Evolutionary conservation across 2,329 filamentous ascomycete species (phyloP), one percentile per base, ranked within the genome.

Genomic region (Immersiporthe knoxdaviesiana): DNA sequence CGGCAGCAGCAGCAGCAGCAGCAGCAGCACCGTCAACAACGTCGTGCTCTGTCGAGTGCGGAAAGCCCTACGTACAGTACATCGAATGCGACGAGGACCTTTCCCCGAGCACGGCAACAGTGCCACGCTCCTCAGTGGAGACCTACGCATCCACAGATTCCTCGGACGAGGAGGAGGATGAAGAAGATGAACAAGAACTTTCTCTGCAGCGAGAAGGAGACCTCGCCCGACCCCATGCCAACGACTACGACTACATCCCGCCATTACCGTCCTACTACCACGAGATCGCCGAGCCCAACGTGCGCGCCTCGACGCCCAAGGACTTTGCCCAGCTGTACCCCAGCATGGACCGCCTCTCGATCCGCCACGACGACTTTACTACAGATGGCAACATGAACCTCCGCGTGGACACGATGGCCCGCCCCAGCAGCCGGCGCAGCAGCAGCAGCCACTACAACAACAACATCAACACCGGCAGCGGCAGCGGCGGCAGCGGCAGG

Each of bases 341-440:
- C 14, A 97, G 94, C 11, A 87, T 90, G 73, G 89, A 93, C 77
- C 88, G 92, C 68, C 82, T 98, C 65, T 88, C 88, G 47, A 93
- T 99, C 76, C 89, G 92, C 37, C 95, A 98, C 77, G 96, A 98
- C 77, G 93, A 97, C 79, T 89, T 92, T 63, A 96, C 94, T 0
- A 81, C 90, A 4, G 95, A 99, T 78, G 95, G 95, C 47, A 97
- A 97, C 83, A 97, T 97, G 93, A 98, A 98, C 78, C 85, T 99
- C 68, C 90, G 94, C 41, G 86, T 98, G 69, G 94, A 97, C 77
- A 95, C 93, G 7, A 84, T 92, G 44, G 21, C 44, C 72, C 37
- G 87, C 92, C 60, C 85, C 86, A n/a, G n/a, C 35, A 86, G 87
- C 72, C 87, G 89, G 72, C 85, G 86, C 35, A 35, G 35, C 35